These are phyloP conservation scores for Apiotrichum montevideense DNA, from an alignment of 1,284 basidiomycete species.

Conservation along the genomic window DNA sequence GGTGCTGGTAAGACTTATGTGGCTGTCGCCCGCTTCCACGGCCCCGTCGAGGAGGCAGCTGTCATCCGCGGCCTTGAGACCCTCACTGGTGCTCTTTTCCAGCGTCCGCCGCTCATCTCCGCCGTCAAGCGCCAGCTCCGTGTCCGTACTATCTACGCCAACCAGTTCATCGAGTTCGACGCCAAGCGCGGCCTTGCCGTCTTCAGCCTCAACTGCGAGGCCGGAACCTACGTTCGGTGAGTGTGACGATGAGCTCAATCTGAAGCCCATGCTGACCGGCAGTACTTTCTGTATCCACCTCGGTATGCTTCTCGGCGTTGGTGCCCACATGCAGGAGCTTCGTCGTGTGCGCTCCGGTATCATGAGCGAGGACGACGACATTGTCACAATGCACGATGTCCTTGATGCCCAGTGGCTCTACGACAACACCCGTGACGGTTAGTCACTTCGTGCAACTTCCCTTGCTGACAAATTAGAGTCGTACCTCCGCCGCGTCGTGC, in stretches of 20 bases:
- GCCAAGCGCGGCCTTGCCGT: conserved; percentile 95
- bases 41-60: conserved; percentile 71
- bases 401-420: conserved; percentile 98
- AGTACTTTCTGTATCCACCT: conserved; percentile 91
- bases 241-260: not conserved
- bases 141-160: conserved; percentile 95
- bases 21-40: conserved; percentile 88
- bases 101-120: conserved; percentile 96
- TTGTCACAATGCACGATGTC: conserved; percentile 99
- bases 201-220: conserved; percentile 98
- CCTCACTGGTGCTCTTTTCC: conserved; percentile 95
- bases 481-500: conserved; percentile 90
- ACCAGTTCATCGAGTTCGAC: conserved; percentile 94
- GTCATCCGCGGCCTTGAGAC: conserved; percentile 93
- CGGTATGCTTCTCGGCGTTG: conserved; percentile 89
- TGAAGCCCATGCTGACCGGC: not conserved
- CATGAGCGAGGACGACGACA: conserved; percentile 94
- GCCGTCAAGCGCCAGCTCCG: conserved; percentile 98
- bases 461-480: conserved; percentile 58
- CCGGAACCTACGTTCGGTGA: conserved; percentile 79
- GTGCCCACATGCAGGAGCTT: conserved; percentile 99
- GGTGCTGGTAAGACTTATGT: conserved; percentile 92
- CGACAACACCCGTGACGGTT: conserved; percentile 96
- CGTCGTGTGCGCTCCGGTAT: conserved; percentile 91
- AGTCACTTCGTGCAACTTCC: conserved; percentile 24